Base-by-base conservation (phyloP, 495 filamentous ascomycete species). In the Daldinia vernicosa region DNA sequence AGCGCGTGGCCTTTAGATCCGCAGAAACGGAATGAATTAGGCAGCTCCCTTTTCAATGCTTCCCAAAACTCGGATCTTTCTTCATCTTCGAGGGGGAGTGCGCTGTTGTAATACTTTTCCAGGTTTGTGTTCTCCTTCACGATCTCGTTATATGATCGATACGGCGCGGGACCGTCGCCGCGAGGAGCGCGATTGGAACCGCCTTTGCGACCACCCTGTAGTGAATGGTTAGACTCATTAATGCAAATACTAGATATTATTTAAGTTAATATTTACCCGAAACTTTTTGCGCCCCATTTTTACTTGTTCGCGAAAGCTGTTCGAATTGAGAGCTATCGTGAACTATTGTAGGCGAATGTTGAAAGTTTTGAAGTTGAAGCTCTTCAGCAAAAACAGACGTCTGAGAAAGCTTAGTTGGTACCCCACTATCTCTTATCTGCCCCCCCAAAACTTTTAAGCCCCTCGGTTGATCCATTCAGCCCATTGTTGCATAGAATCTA, bases 11-110 rank as follows among this genome's bases (percentile, higher is more conserved):
- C 91, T 84, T 92, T 93, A 3, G 93, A 97, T 6, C 95, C 95
- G 55, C 93, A 93, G 80, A 99, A 99, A 37, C 96, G 87, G 84
- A 98, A 99, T 79, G 92, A 96, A 81, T 95, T 98, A 51, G 95
- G 95, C 1, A 99, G 84, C 73, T 97, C 94, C 70, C 89, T 84
- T 63, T 88, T 86, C 71, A 98, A 80, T 5, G 91, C 84, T 6
- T 83, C 81, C 95, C 95, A 99, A 80, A 98, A 98, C 3, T 86
- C 84, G 24, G 87, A 82, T 62, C 83, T 84, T 80, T 98, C 94
- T 17, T 88, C 86, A 35, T 93, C 91, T 11, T 87, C 82, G 4
- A 98, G 78, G 32, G 94, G 84, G 0, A 90, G 85, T 15, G 92
- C 85, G 60, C 83, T 78, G 78, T 96, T 91, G 83, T 99, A 99